These are phyloP conservation scores for Wickerhamomyces canadensis DNA, from an alignment of 805 yeast species.

Conservation along the genomic window DNA sequence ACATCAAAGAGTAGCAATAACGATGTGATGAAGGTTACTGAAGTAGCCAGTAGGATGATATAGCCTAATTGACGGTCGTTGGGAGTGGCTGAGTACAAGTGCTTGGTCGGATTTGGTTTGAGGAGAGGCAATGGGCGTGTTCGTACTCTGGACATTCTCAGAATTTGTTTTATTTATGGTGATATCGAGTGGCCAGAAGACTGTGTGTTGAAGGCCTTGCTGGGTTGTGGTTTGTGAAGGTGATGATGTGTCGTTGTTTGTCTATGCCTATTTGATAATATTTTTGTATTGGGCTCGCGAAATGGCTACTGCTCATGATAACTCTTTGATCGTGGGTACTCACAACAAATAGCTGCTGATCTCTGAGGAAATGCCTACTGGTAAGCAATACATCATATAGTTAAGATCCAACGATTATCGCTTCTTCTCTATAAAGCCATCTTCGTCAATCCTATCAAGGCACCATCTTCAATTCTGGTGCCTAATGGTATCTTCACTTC, in stretches of 20 bases:
- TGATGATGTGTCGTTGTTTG: too few species aligned
- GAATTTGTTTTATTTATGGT: not conserved
- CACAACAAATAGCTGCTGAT: too few species aligned
- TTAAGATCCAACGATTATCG: too few species aligned
- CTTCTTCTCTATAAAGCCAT: slow-evolving; percentile 4
- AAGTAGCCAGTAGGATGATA: slow-evolving; percentile 7
- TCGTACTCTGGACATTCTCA: too few species aligned
- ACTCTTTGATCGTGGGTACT: too few species aligned
- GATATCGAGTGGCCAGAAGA: not conserved
- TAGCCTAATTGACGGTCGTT: slow-evolving; percentile 10
- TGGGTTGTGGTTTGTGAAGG: too few species aligned
- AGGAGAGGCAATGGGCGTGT: slow-evolving; percentile 11
- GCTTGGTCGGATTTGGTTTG: slow-evolving; percentile 3
- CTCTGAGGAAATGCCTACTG: too few species aligned
- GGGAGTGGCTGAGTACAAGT: not conserved
- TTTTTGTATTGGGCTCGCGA: too few species aligned
- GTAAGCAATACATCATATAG: too few species aligned
- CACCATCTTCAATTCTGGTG: slow-evolving; percentile 65
- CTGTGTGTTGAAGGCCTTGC: not conserved
- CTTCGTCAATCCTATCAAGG: slow-evolving; percentile 50
- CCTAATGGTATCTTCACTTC: slow-evolving; percentile 47
- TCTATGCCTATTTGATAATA: too few species aligned
- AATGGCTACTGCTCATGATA: too few species aligned
- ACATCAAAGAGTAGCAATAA: slow-evolving; percentile 7
- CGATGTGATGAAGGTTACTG: slow-evolving; percentile 8